Evolutionary conservation across 306 rosid species (phyloP).

Genomic region (Potentilla sterilis): DNA sequence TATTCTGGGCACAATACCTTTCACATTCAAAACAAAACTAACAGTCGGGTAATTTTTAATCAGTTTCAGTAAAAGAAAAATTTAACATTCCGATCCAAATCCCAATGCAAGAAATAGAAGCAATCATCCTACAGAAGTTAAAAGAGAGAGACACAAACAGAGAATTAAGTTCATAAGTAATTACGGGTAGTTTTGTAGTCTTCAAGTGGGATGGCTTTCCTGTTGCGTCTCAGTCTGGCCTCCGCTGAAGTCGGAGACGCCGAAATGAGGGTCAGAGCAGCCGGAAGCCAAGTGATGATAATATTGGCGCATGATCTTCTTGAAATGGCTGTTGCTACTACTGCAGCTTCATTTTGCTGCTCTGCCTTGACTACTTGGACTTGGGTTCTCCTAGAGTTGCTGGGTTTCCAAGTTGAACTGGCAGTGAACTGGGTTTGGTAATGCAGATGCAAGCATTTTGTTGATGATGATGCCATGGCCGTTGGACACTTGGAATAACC

Average conservation of each 20-base stretch:
- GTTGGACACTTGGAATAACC: neutral
- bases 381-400: neutral
- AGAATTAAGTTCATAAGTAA: slow-evolving; percentile 8
- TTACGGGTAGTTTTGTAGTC: slow-evolving; percentile 61
- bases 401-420: neutral
- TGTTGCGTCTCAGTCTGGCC: slow-evolving; percentile 78
- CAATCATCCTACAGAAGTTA: neutral
- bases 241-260: slow-evolving; percentile 34
- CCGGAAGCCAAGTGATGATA: slow-evolving; percentile 56
- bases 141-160: neutral
- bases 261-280: slow-evolving; percentile 31
- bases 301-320: slow-evolving; percentile 58
- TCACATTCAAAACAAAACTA: neutral
- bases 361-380: neutral
- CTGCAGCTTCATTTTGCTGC: slow-evolving; percentile 22
- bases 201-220: slow-evolving; percentile 58
- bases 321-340: slow-evolving; percentile 31
- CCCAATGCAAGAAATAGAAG: neutral
- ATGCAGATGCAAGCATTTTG: slow-evolving; percentile 13
- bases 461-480: slow-evolving; percentile 16
- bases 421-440: neutral
- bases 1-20: neutral
- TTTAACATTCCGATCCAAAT: neutral
- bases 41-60: neutral
- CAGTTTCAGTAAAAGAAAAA: neutral